Evolutionary conservation across 306 rosid genomes (phyloP).

Genomic region (Vicia villosa): DNA sequence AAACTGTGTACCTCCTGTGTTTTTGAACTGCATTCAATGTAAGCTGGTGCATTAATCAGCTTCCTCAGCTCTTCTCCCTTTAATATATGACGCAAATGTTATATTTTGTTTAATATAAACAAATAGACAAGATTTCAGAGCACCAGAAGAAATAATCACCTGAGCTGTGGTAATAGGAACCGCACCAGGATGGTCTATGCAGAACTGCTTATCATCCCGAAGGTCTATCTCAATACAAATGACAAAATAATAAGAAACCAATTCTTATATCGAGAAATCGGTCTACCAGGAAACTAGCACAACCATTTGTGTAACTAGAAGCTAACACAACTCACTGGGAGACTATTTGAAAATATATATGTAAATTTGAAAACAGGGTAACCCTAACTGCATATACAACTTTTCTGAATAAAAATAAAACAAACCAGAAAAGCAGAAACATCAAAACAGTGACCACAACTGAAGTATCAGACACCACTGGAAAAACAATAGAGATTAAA

Average conservation of each 20-base stretch:
- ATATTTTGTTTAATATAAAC: constrained; percentile 26
- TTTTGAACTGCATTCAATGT: constrained; percentile 98
- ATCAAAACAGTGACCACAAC: constrained; percentile 10
- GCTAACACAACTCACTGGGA: not conserved
- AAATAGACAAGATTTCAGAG: constrained; percentile 18
- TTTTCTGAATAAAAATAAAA: constrained; percentile 22
- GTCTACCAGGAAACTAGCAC: constrained; percentile 15
- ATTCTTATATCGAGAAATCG: constrained; percentile 10
- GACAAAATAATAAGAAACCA: constrained; percentile 26
- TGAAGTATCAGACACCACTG: not conserved
- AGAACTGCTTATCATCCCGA: constrained; percentile 98
- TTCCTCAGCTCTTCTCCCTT: constrained; percentile 99
- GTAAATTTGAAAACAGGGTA: constrained; percentile 5
- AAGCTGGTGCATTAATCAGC: constrained; percentile 91
- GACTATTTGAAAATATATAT: constrained; percentile 26
- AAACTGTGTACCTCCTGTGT: constrained; percentile 75
- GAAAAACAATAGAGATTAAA: constrained; percentile 8
- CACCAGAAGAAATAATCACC: constrained; percentile 48
- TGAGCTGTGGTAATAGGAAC: constrained; percentile 90
- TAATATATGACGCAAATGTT: constrained; percentile 32
- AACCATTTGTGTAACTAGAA: constrained; percentile 6
- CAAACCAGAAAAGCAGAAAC: constrained; percentile 31
- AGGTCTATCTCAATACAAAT: constrained; percentile 69
- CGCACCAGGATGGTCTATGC: constrained; percentile 94
- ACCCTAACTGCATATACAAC: constrained; percentile 12